Conservation (phyloP, 495 filamentous ascomycete genomes). For the Hypoxylon fuscum region DNA sequence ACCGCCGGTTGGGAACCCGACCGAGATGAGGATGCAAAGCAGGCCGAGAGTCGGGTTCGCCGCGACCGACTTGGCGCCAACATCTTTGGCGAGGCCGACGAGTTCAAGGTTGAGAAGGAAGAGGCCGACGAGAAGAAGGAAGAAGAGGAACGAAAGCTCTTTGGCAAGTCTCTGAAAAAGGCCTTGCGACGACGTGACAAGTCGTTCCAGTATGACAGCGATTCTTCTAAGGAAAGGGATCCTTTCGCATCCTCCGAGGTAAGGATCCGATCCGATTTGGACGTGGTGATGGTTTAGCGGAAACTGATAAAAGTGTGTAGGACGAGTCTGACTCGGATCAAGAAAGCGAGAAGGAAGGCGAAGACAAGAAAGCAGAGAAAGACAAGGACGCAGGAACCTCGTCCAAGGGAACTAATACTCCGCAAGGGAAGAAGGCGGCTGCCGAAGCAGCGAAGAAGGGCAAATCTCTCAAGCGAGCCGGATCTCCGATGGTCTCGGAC, state of each 20-base stretch:
- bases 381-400: slow-evolving; percentile 72
- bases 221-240: slow-evolving; percentile 75
- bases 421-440: slow-evolving; percentile 68
- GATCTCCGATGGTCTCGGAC: slow-evolving; percentile 86
- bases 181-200: slow-evolving; percentile 83
- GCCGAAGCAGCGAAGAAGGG: slow-evolving; percentile 67
- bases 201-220: slow-evolving; percentile 82
- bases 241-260: slow-evolving; percentile 71
- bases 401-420: slow-evolving; percentile 77
- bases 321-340: slow-evolving; percentile 49
- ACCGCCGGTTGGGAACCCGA: slow-evolving; percentile 79
- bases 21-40: slow-evolving; percentile 84
- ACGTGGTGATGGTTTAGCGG: not conserved
- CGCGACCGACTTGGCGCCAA: slow-evolving; percentile 89
- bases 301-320: slow-evolving; percentile 28
- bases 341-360: slow-evolving; percentile 57
- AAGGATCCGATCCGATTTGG: slow-evolving; percentile 25
- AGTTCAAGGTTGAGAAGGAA: slow-evolving; percentile 85
- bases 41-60: slow-evolving; percentile 84
- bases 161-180: slow-evolving; percentile 81
- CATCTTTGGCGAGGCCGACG: slow-evolving; percentile 82
- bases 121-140: slow-evolving; percentile 75
- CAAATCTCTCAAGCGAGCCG: slow-evolving; percentile 80
- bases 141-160: slow-evolving; percentile 69
- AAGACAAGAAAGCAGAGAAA: slow-evolving; percentile 68